Conservation (phyloP, 2,329 filamentous ascomycete genomes). For the Colletotrichum eleusines region DNA sequence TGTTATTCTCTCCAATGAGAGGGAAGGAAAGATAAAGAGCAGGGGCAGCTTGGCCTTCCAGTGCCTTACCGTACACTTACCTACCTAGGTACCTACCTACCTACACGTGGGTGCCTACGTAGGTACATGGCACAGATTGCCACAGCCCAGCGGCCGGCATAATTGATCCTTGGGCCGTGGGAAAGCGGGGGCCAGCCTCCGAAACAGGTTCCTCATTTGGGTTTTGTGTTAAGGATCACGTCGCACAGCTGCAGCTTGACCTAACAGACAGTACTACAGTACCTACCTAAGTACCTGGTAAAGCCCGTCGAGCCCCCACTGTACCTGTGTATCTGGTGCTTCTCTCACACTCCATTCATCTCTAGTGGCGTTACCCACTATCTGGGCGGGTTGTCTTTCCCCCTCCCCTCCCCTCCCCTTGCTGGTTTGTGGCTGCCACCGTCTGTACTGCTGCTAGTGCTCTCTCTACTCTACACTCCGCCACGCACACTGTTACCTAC, state of each 20-base stretch:
- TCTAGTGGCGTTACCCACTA: background rate
- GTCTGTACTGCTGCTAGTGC: background rate
- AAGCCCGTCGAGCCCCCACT: conserved; percentile 10
- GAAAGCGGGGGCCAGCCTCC: conserved; percentile 19
- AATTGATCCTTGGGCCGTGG: conserved; percentile 25
- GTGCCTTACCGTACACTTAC: background rate
- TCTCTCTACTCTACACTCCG: background rate
- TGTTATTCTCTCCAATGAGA: conserved; percentile 25
- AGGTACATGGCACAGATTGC: background rate
- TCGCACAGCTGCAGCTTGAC: too few species aligned
- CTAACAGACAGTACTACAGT: too few species aligned
- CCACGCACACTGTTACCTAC: too few species aligned
- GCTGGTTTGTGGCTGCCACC: conserved; percentile 12
- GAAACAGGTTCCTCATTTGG: background rate
- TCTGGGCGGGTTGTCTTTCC: background rate
- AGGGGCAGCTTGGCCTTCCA: background rate
- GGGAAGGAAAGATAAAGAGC: background rate
- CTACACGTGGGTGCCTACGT: too few species aligned
- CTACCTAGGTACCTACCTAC: background rate
- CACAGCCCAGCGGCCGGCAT: conserved; percentile 12
- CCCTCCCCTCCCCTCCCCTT: background rate
- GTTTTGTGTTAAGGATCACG: conserved; percentile 23
- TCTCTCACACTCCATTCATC: conserved; percentile 25
- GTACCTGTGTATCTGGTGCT: background rate
- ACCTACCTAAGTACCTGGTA: too few species aligned